Base-by-base conservation (phyloP, 352 stramenopile species). In the Phytophthora lateralis region DNA sequence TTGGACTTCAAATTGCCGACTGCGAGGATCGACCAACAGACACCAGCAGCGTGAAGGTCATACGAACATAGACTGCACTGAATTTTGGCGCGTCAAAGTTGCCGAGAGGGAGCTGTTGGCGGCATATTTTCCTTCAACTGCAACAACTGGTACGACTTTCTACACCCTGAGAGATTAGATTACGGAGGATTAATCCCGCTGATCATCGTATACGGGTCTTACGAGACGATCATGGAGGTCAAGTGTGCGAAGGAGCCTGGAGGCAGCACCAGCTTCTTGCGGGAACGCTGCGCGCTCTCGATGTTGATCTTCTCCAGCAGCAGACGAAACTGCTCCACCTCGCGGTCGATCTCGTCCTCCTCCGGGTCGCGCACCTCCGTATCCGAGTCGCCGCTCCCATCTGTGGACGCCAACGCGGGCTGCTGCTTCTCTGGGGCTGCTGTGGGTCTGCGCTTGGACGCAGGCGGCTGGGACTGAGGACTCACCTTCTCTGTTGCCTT, bases 241-340 rank as follows among this genome's bases (percentile, higher is more conserved):
- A 76, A 46, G 12, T 69, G 66, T 3, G 69, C 66, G 38, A 92
- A 89, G 0, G 83, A 72, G 8, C 80, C 83, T 0, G 80, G 80
- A 37, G 80, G 83, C 45, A 92, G 71, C 75, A 90, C 80, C 48
- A 92, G 59, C 62, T 92, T 92, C 63, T 85, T 81, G 50, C 80
- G 80, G 34, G 73, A 74, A 41, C 71, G 73, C 57, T 70, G 50
- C n/a, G 67, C 66, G 43, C 73, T 81, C 56, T 89, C 76, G 10
- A 75, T 38, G 59, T 86, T 83, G 60, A 90, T 89, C 59, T 87
- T 83, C 63, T 90, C 83, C 53, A 92, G 66, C 66, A 89, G 54
- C 35, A 81, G 34, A 20, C 83, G 80, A 44, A 92, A 92, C 43
- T 82, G 75, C 62, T 92, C 83, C 12, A 92, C 83, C 56, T 92